Conservation (phyloP, 2,329 filamentous ascomycete species). For the Rutstroemia sydowiana region DNA sequence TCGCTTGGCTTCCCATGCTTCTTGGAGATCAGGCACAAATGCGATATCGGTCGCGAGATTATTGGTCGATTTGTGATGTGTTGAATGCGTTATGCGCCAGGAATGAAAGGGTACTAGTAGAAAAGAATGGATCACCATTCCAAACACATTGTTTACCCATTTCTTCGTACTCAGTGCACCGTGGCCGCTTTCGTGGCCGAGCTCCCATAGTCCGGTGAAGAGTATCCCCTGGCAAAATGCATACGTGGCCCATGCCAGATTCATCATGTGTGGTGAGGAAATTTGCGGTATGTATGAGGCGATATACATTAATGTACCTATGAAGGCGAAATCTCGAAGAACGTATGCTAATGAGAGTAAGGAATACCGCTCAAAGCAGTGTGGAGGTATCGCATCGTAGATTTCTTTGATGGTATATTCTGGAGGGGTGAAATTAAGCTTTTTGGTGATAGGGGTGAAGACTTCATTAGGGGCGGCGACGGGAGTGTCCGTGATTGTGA, state of each 20-base stretch:
- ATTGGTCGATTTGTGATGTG: conserved; percentile 61
- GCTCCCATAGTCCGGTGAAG: conserved; percentile 62
- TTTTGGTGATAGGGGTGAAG: too few relatives aligned
- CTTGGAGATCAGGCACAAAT: conserved; percentile 46
- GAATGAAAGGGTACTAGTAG: conserved; percentile 63
- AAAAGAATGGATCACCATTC: conserved; percentile 58
- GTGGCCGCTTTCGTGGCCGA: conserved; percentile 66
- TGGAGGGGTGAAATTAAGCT: conserved; percentile 8
- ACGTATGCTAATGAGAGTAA: conserved; percentile 47
- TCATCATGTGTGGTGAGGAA: conserved; percentile 37
- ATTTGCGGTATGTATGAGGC: conserved; percentile 49
- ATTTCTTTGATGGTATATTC: conserved; percentile 29
- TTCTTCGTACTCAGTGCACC: conserved; percentile 55
- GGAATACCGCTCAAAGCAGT: conserved; percentile 53
- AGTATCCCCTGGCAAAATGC: conserved; percentile 58
- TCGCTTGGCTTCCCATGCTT: conserved; percentile 13
- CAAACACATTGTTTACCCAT: conserved; percentile 51
- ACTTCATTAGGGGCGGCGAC: too few relatives aligned
- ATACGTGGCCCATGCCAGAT: conserved; percentile 49
- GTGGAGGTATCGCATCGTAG: conserved; percentile 45
- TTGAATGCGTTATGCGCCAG: conserved; percentile 63
- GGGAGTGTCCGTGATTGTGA: too few relatives aligned
- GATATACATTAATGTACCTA: conserved; percentile 40
- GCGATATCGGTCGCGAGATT: conserved; percentile 62
- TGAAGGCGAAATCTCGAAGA: conserved; percentile 46